Evolutionary conservation across 1,284 basidiomycete species (phyloP).

Genomic region (Malassezia nana): DNA sequence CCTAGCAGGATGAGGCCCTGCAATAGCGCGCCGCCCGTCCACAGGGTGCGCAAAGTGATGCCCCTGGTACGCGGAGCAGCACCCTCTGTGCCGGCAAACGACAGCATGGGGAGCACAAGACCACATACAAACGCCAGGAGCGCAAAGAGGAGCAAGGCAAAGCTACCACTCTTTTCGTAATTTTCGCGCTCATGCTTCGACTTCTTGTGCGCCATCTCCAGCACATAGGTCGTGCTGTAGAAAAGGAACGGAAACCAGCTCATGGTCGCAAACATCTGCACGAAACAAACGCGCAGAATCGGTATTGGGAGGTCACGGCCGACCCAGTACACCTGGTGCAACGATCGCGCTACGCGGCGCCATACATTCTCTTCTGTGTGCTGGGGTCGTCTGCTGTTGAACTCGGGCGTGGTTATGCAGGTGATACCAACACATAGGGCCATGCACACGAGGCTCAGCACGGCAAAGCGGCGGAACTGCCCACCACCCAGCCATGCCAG

Average conservation of each 20-base stretch:
- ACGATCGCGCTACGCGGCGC: slow-evolving; percentile 10
- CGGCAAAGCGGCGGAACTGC: slow-evolving; percentile 91
- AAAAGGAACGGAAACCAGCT: slow-evolving; percentile 55
- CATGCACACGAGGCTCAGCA: slow-evolving; percentile 71
- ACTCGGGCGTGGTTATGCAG: slow-evolving; percentile 61
- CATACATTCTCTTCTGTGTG: neutral
- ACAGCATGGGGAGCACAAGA: slow-evolving; percentile 28
- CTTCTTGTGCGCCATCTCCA: slow-evolving; percentile 70
- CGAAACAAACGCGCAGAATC: slow-evolving; percentile 56
- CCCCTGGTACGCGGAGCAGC: slow-evolving; percentile 1
- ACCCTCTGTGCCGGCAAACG: slow-evolving; percentile 24
- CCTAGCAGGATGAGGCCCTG: slow-evolving; percentile 27
- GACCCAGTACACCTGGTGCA: slow-evolving; percentile 28
- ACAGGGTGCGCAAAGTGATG: slow-evolving; percentile 34
- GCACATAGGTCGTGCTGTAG: slow-evolving; percentile 72
- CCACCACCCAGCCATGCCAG: slow-evolving; percentile 74
- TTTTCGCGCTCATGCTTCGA: slow-evolving; percentile 54
- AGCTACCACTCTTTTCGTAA: slow-evolving; percentile 33
- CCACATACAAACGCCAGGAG: slow-evolving; percentile 29
- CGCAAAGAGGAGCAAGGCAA: slow-evolving; percentile 42
- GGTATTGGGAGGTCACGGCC: slow-evolving; percentile 31
- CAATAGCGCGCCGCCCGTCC: slow-evolving; percentile 27
- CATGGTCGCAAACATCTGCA: slow-evolving; percentile 71
- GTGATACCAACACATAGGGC: slow-evolving; percentile 74
- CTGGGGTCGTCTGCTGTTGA: neutral